phyloP scores from a whole-genome alignment of 306 rosid species.

The Acmispon strigosus region DNA sequence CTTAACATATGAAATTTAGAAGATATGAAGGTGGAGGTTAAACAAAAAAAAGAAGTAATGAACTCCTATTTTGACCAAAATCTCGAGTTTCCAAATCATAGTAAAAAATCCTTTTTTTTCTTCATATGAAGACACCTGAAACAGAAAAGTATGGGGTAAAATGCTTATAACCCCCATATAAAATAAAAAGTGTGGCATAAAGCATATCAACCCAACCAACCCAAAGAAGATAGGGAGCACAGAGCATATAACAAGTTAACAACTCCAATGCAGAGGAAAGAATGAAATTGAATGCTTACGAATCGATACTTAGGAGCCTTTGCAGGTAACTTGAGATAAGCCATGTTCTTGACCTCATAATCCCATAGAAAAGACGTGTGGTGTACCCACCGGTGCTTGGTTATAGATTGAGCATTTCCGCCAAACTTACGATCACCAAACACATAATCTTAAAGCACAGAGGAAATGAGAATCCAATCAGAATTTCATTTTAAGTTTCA shows the following conservation, averaged over 20 bases:
- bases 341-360: constrained; percentile 73
- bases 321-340: constrained; percentile 75
- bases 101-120: background rate
- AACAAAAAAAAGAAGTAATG: no score
- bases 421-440: constrained; percentile 83
- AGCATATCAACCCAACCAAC: background rate
- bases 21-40: no score
- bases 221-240: background rate
- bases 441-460: constrained; percentile 63
- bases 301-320: constrained; percentile 67
- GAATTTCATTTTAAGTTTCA: background rate
- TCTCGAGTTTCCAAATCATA: no score
- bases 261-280: background rate
- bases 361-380: constrained; percentile 97
- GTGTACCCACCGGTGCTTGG: constrained; percentile 84
- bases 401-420: constrained; percentile 95
- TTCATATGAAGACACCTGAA: background rate
- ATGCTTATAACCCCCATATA: background rate
- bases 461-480: constrained; percentile 8
- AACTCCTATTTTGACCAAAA: background rate
- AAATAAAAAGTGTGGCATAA: background rate
- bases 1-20: background rate
- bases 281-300: constrained; percentile 36
- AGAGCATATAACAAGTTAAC: background rate
- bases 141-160: background rate